A percentile compares a stretch with the other conserved stretches of the same genome.
Evolutionary conservation across 208 protist genomes (phyloP).

Genomic region (Leptomonas pyrrhocoris): DNA sequence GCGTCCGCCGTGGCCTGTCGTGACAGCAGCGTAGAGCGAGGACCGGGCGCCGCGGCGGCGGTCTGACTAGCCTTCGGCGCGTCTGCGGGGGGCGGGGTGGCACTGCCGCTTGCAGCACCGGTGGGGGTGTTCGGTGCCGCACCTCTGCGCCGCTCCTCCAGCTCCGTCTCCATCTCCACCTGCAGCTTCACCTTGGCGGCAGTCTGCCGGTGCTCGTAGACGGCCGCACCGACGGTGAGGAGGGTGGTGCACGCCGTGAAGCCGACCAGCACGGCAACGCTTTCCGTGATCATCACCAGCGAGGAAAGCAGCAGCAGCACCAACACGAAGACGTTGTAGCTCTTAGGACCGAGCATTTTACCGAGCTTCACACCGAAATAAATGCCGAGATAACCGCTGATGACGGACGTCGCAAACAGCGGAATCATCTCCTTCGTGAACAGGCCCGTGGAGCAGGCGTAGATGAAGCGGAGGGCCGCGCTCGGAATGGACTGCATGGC

Average conservation of each 20-base stretch:
- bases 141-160: constrained; percentile 16
- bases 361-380: constrained; percentile 38
- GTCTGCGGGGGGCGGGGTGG: background rate
- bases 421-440: constrained; percentile 38
- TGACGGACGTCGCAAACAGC: constrained; percentile 31
- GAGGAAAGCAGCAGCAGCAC: constrained; percentile 43
- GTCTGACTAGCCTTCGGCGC: background rate
- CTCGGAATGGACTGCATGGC: constrained; percentile 59
- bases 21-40: background rate
- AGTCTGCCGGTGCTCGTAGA: constrained; percentile 36
- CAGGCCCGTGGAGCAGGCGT: constrained; percentile 28
- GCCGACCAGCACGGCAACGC: constrained; percentile 27
- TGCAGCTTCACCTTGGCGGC: constrained; percentile 26
- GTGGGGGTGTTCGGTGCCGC: background rate
- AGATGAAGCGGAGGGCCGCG: constrained; percentile 38
- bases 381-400: constrained; percentile 39
- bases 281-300: constrained; percentile 39
- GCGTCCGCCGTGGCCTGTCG: background rate
- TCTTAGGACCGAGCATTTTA: constrained; percentile 42
- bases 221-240: constrained; percentile 18
- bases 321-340: constrained; percentile 45
- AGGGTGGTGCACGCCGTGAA: constrained; percentile 11
- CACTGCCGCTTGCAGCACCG: background rate
- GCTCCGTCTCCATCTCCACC: constrained; percentile 25
- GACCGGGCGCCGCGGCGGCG: constrained; percentile 1